These are phyloP conservation scores for Rhynchospora breviuscula DNA, from an alignment of 176 grass and related monocot genomes.

Conservation along the genomic window DNA sequence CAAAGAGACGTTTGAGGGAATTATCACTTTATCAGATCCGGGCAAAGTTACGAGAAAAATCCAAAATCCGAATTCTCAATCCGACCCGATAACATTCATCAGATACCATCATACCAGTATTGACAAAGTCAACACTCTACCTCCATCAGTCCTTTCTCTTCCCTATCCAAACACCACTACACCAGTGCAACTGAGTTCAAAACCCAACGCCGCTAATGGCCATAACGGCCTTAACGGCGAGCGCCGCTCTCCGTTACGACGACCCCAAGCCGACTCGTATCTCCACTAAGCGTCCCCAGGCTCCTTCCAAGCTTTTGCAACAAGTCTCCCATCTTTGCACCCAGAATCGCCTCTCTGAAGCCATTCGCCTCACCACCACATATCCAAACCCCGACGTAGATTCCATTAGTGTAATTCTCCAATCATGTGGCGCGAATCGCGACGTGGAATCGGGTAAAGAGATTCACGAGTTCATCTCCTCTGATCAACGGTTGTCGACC, in stretches of 20 bases:
- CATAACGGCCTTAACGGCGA: slow-evolving; percentile 13
- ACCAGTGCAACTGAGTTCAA: background rate
- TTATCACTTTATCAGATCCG: too few relatives aligned
- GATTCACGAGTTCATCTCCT: slow-evolving; percentile 27
- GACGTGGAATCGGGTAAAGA: slow-evolving; percentile 21
- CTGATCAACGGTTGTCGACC: slow-evolving; percentile 8
- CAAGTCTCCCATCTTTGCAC: slow-evolving; percentile 5
- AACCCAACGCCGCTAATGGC: background rate
- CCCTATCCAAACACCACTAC: background rate
- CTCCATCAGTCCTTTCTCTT: background rate
- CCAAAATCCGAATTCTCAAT: background rate
- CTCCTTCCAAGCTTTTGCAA: background rate
- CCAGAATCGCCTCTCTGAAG: slow-evolving; percentile 17
- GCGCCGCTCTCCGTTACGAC: background rate
- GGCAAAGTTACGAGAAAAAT: background rate
- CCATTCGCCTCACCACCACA: background rate
- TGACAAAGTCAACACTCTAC: background rate
- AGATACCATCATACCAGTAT: slow-evolving; percentile 9
- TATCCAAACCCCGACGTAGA: slow-evolving; percentile 12
- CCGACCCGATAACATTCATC: background rate
- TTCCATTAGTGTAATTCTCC: slow-evolving; percentile 19
- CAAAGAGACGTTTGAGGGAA: too few relatives aligned
- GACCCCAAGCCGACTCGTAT: slow-evolving; percentile 13
- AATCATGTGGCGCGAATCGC: slow-evolving; percentile 11
- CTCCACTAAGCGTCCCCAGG: background rate